Evolutionary conservation across 179 eudicot genomes (phyloP).

Genomic region (Silene vulgaris): DNA sequence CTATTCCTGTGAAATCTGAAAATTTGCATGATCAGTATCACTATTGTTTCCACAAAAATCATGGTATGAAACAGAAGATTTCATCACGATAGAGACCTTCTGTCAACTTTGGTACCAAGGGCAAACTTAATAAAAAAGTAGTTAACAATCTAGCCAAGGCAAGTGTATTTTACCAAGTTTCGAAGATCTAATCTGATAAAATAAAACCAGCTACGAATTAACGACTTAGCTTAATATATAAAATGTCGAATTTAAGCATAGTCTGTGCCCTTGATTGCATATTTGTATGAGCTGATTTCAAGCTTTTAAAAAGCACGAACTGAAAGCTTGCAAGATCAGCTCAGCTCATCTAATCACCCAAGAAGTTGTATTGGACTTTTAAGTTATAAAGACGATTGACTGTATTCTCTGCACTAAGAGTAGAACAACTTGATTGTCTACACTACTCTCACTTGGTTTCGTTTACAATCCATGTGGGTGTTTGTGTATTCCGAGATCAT

Average conservation of each 20-base stretch:
- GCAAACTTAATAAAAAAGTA: neutral
- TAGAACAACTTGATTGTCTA: neutral
- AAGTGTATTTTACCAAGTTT: neutral
- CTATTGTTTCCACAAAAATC: neutral
- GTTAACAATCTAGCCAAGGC: neutral
- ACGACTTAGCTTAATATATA: neutral
- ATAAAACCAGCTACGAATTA: neutral
- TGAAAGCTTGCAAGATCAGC: constrained; percentile 8
- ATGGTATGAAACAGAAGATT: neutral
- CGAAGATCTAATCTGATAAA: neutral
- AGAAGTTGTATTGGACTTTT: neutral
- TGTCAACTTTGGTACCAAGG: neutral
- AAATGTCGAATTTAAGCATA: neutral
- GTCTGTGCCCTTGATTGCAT: neutral
- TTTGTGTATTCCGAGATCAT: neutral
- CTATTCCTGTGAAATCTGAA: constrained; percentile 81
- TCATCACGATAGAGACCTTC: neutral
- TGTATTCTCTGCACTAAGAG: neutral
- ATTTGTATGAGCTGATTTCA: constrained; percentile 4
- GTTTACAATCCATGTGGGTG: neutral
- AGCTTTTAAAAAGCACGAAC: neutral
- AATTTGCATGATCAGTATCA: constrained; percentile 16
- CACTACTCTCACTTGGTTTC: too few relatives aligned
- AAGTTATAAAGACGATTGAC: too few relatives aligned
- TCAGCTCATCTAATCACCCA: constrained; percentile 13